Evolutionary conservation across 371 early-diverging fungal genomes (phyloP), one percentile per base, ranked within the genome.

Genomic region (Mucor mucedo): DNA sequence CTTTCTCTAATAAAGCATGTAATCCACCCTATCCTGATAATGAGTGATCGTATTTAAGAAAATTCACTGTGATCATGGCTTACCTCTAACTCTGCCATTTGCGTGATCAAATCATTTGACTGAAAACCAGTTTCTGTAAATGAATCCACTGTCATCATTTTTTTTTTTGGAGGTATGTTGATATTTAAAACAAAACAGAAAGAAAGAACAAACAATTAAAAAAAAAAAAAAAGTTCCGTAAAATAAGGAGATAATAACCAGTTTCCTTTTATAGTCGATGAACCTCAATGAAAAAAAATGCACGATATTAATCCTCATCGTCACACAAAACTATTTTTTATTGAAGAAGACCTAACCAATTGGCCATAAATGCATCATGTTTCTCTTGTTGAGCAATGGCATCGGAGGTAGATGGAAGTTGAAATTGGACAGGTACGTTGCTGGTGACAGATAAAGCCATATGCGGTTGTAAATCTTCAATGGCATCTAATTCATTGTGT

Each of bases 81-180:
- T 65, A 69, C 69, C 41, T 69, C 69, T 21, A 69, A 38, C n/a
- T 69, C 69, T 14, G 69, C 69, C 69, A 69, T 69, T 61, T 69
- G 69, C 5, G 42, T 39, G 28, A 69, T 61, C 50, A 64, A 56
- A 52, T 69, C 65, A 52, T 56, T 64, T 32, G 56, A 49, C 11
- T 55, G 58, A 6, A 42, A 40, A 27, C 27, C 28, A 9, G 16
- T 42, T 57, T 66, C 62, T 30, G 33, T 38, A 45, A 52, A 55
- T 4, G 32, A 56, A 16, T 64, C 65, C 14, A 59, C 21, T 45
- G 65, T 69, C 63, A 69, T 65, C 69, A 69, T 68, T 30, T 54
- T 50, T 9, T 50, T 21, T 47, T 27, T 14, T 21, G 21, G 21
- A 21, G 21, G 21, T 21, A 21, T 21, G 21, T 21, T 21, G 21